Evolutionary conservation across 148 eudicot genomes (phyloP).

Genomic region (Agrostemma githago): DNA sequence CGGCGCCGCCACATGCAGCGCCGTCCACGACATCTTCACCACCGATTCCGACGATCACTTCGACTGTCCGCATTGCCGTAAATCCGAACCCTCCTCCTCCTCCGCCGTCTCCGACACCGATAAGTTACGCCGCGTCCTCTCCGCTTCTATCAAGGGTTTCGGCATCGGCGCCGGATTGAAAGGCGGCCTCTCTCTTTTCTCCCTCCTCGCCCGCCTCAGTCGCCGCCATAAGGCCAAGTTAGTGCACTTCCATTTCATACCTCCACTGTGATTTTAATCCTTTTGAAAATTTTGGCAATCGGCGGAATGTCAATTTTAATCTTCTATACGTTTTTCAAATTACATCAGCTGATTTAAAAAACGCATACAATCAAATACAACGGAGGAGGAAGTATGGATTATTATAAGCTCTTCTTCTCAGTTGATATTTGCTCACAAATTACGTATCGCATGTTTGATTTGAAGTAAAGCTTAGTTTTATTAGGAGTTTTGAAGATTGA

Average conservation of each 20-base stretch:
- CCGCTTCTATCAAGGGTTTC: slow-evolving; percentile 71
- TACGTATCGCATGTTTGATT: no score
- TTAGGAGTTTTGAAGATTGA: neutral
- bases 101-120: slow-evolving; percentile 55
- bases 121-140: slow-evolving; percentile 42
- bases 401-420: neutral
- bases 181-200: slow-evolving; percentile 83
- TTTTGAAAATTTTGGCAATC: no score
- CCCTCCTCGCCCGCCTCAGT: slow-evolving; percentile 70
- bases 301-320: no score
- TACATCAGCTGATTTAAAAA: no score
- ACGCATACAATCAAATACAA: neutral
- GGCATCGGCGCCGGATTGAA: slow-evolving; percentile 88
- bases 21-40: neutral
- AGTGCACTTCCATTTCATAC: slow-evolving; percentile 30
- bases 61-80: slow-evolving; percentile 43
- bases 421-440: neutral
- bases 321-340: no score
- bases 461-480: neutral
- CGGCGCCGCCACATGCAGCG: neutral
- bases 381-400: neutral
- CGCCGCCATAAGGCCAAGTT: slow-evolving; percentile 47
- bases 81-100: slow-evolving; percentile 37
- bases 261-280: no score
- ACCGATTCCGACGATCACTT: neutral